phyloP scores from a whole-genome alignment of 2,329 filamentous ascomycete genomes.

The Epichloe sp. region DNA sequence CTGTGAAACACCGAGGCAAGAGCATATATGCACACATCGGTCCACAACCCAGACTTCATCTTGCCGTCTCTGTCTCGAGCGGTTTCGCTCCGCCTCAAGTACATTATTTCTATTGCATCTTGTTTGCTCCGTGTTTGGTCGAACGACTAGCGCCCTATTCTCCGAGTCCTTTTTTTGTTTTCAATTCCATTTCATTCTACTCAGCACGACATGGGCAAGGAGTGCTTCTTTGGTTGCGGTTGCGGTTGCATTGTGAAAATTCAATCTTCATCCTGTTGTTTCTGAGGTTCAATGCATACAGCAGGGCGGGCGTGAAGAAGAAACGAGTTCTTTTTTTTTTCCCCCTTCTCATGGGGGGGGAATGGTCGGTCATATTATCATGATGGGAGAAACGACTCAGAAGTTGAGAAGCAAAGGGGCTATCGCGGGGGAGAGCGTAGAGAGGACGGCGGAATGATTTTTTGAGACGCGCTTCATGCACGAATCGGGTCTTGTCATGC shows the following conservation, averaged over 20 bases:
- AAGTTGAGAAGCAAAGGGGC: neutral
- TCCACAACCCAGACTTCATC: neutral
- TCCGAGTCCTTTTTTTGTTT: neutral
- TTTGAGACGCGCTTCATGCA: neutral
- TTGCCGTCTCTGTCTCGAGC: neutral
- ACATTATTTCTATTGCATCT: too few relatives aligned
- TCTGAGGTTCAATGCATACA: neutral
- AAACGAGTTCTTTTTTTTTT: neutral
- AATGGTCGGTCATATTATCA: neutral
- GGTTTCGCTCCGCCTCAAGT: neutral
- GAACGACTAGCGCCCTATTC: too few relatives aligned
- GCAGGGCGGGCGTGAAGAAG: neutral
- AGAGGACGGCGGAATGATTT: neutral
- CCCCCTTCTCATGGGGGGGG: neutral
- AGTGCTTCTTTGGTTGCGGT: neutral
- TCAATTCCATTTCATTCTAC: neutral
- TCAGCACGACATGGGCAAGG: neutral
- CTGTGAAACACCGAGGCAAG: neutral
- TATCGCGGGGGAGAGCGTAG: too few relatives aligned
- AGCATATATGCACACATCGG: neutral
- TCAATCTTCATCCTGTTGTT: neutral
- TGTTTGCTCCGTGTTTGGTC: neutral
- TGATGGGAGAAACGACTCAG: neutral
- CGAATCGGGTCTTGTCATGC: neutral
- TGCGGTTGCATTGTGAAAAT: neutral